A percentile compares a stretch with the other conserved stretches of the same genome.
Evolutionary conservation across 2,329 filamentous ascomycete genomes (phyloP).

Genomic region (Pseudopithomyces maydicus): DNA sequence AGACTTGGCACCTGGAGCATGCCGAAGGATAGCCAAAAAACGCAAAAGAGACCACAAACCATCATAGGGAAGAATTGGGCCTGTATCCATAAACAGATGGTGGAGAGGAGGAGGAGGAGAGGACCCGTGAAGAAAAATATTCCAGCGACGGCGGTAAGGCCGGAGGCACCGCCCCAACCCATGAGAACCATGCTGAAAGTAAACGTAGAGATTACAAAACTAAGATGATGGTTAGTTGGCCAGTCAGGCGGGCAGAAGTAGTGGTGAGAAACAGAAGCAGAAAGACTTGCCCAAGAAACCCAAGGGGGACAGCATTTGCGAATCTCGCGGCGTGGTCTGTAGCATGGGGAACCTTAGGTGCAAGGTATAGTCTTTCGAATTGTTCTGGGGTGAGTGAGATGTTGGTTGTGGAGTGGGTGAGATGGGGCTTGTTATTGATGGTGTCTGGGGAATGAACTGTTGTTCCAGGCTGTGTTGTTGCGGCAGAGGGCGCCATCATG

Average conservation of each 20-base stretch:
- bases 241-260: neutral
- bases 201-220: constrained; percentile 48
- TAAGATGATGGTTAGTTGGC: constrained; percentile 1
- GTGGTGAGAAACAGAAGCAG: too few relatives aligned
- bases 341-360: constrained; percentile 30
- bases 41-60: constrained; percentile 56
- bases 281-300: constrained; percentile 31
- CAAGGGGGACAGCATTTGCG: constrained; percentile 35
- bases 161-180: constrained; percentile 46
- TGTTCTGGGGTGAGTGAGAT: constrained; percentile 34
- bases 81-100: constrained; percentile 59
- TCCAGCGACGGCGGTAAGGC: constrained; percentile 43
- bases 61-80: constrained; percentile 51
- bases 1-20: constrained; percentile 57
- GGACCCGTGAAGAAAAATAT: constrained; percentile 55
- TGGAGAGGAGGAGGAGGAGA: constrained; percentile 52
- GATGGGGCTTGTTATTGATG: constrained; percentile 24
- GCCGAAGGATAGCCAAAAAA: constrained; percentile 60
- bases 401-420: constrained; percentile 30
- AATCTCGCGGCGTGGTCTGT: constrained; percentile 20
- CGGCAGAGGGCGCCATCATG: neutral
- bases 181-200: constrained; percentile 48
- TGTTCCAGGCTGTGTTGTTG: neutral
- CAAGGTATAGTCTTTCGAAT: constrained; percentile 36
- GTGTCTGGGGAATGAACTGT: constrained; percentile 7